Conservation (phyloP, 345 rosid species). For the Euclidium syriacum region DNA sequence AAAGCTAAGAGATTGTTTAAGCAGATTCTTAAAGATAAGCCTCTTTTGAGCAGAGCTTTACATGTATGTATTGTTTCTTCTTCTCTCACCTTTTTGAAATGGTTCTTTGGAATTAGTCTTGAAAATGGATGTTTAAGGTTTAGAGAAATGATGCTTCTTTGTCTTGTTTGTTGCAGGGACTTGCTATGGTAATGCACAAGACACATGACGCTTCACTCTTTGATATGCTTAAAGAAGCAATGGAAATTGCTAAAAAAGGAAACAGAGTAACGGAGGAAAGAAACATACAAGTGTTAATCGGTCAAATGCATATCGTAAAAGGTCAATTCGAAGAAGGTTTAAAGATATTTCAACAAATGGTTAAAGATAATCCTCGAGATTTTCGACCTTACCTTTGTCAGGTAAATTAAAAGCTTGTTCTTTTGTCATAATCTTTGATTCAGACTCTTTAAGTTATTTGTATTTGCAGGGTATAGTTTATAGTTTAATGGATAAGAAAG, state of each 20-base stretch:
- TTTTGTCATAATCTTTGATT: neutral
- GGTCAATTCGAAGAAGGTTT: slow-evolving; percentile 71
- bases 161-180: slow-evolving; percentile 45
- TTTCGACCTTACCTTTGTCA: slow-evolving; percentile 95
- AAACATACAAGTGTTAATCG: slow-evolving; percentile 70
- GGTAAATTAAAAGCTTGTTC: no score
- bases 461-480: slow-evolving; percentile 72
- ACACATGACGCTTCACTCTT: slow-evolving; percentile 67
- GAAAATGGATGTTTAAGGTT: no score
- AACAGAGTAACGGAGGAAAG: slow-evolving; percentile 75
- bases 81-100: neutral
- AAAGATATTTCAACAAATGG: slow-evolving; percentile 65
- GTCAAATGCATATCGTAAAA: slow-evolving; percentile 82
- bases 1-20: slow-evolving; percentile 58
- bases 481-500: slow-evolving; percentile 63
- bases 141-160: neutral
- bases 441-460: no score
- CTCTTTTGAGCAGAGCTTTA: slow-evolving; percentile 81
- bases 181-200: slow-evolving; percentile 93
- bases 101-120: neutral
- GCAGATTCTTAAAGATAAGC: slow-evolving; percentile 60
- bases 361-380: slow-evolving; percentile 78
- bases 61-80: slow-evolving; percentile 50
- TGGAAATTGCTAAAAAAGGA: slow-evolving; percentile 48
- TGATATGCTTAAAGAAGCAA: slow-evolving; percentile 71